A percentile compares a stretch with the other conserved stretches of the same genome.
phyloP scores from a whole-genome alignment of 2,329 filamentous ascomycete species.

The Fusarium sp. region DNA sequence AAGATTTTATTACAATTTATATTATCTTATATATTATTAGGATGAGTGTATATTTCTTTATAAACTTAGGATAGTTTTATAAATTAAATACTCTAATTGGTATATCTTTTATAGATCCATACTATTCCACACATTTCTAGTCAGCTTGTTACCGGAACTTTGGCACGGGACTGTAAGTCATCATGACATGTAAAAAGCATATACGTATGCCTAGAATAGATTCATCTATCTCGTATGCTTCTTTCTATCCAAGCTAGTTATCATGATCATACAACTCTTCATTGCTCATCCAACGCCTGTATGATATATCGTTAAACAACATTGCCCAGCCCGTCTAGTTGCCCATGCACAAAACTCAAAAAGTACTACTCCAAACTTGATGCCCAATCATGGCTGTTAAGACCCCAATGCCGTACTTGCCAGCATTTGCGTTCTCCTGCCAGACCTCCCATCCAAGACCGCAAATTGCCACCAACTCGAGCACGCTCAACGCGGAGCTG shows the following conservation, averaged over 20 bases:
- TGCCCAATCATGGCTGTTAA: slow-evolving; percentile 53
- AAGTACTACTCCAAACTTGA: slow-evolving; percentile 46
- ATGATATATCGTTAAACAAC: slow-evolving; percentile 22
- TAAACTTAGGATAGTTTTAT: too few relatives aligned
- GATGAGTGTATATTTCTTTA: too few relatives aligned
- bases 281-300: slow-evolving; percentile 26
- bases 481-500: slow-evolving; percentile 50
- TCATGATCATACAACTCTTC: slow-evolving; percentile 20
- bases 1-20: too few relatives aligned
- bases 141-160: too few relatives aligned
- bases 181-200: neutral
- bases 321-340: slow-evolving; percentile 11
- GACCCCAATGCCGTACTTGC: slow-evolving; percentile 48
- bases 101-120: too few relatives aligned
- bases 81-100: too few relatives aligned
- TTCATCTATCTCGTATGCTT: neutral
- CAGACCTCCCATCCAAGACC: slow-evolving; percentile 53
- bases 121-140: too few relatives aligned
- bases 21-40: too few relatives aligned
- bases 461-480: slow-evolving; percentile 53
- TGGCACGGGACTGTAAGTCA: too few relatives aligned
- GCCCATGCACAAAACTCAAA: slow-evolving; percentile 24
- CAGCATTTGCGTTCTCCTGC: slow-evolving; percentile 43
- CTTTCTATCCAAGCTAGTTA: neutral
- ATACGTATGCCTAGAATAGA: neutral